A percentile compares a stretch with the other conserved stretches of the same genome.
These are phyloP conservation scores for Talaromyces nanjingensis DNA, from an alignment of 495 filamentous ascomycete genomes.

Conservation along the genomic window DNA sequence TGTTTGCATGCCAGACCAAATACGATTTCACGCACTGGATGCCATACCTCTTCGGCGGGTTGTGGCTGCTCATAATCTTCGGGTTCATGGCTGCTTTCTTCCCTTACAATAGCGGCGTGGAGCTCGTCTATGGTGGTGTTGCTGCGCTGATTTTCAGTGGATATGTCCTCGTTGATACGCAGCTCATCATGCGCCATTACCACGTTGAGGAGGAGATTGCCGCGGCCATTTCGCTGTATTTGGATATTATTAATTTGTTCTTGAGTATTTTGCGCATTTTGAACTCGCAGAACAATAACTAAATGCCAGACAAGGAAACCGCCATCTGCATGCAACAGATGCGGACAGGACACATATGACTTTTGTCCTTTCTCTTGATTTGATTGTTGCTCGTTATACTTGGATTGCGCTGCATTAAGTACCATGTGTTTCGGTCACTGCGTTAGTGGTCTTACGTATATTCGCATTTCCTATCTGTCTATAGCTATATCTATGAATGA, in stretches of 20 bases:
- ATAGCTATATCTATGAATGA: neutral
- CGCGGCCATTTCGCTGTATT: constrained; percentile 87
- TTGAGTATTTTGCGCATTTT: constrained; percentile 84
- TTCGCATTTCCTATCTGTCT: neutral
- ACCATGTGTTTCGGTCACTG: neutral
- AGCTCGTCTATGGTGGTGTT: constrained; percentile 76
- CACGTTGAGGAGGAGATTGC: constrained; percentile 99
- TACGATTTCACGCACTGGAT: constrained; percentile 98
- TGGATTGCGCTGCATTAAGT: neutral
- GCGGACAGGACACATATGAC: neutral
- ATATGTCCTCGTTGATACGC: constrained; percentile 94
- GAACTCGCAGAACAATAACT: constrained; percentile 57
- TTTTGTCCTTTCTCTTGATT: neutral
- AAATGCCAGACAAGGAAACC: neutral
- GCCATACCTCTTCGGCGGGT: constrained; percentile 83
- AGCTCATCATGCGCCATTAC: constrained; percentile 88
- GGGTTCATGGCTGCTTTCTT: constrained; percentile 86
- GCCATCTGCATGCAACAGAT: neutral
- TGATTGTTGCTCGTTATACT: neutral
- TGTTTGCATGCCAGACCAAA: constrained; percentile 95
- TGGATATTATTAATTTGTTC: constrained; percentile 97
- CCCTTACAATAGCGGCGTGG: constrained; percentile 65
- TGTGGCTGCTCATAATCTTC: constrained; percentile 88
- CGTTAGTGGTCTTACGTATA: neutral
- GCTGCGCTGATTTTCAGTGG: constrained; percentile 82